phyloP scores from a whole-genome alignment of 768 basidiomycete genomes.

The Boletus edulis region DNA sequence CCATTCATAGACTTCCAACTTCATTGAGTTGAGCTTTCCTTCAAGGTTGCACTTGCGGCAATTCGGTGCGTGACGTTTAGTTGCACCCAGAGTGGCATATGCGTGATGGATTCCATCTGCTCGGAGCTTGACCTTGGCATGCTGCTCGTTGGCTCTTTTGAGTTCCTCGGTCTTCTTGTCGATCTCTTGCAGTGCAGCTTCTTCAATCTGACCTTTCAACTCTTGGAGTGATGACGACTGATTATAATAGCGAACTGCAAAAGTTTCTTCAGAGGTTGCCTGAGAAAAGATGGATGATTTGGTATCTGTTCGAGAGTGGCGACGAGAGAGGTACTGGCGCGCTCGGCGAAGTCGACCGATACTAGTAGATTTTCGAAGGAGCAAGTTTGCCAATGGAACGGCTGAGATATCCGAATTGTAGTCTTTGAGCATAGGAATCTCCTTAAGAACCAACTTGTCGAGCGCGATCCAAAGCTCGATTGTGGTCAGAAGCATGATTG shows the following conservation, averaged over 20 bases:
- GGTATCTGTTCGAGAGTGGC: constrained; percentile 13
- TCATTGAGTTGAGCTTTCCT: constrained; percentile 13
- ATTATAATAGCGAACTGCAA: constrained; percentile 35
- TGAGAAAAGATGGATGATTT: constrained; percentile 35
- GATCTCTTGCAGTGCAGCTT: constrained; percentile 18
- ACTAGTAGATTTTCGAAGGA: constrained; percentile 33
- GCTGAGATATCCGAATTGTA: constrained; percentile 45
- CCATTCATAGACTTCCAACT: constrained; percentile 42
- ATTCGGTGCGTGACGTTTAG: neutral
- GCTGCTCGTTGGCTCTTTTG: constrained; percentile 3
- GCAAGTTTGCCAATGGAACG: constrained; percentile 35
- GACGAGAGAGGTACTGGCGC: constrained; percentile 28
- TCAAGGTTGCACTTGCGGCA: constrained; percentile 26
- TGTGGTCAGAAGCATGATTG: constrained; percentile 41
- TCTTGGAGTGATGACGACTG: constrained; percentile 14
- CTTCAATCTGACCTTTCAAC: constrained; percentile 30
- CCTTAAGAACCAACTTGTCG: constrained; percentile 35
- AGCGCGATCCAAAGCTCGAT: constrained; percentile 48
- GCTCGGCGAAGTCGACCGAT: constrained; percentile 30
- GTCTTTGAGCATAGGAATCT: constrained; percentile 36
- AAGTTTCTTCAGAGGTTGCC: constrained; percentile 11
- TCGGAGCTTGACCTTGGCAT: neutral
- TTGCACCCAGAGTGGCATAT: neutral
- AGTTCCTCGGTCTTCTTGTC: constrained; percentile 29
- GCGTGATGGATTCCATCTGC: neutral